These are phyloP conservation scores for Thraustochytrium striatum DNA, from an alignment of 352 stramenopile species.

Conservation along the genomic window DNA sequence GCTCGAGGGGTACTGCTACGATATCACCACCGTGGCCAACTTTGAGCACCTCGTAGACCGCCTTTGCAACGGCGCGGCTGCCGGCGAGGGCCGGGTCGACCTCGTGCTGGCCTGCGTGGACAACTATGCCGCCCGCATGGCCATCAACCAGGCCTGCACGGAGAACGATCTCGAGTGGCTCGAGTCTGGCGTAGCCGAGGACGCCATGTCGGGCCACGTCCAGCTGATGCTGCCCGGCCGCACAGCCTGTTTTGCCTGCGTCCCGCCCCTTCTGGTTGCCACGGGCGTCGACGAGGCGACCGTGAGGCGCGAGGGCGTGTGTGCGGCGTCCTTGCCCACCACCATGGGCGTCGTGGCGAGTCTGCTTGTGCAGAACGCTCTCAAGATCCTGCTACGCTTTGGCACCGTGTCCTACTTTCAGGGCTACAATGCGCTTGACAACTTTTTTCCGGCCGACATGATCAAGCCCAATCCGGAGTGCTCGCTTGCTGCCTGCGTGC, in stretches of 20 bases:
- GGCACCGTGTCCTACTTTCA: constrained; percentile 78
- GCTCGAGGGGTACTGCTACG: constrained; percentile 75
- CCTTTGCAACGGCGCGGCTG: constrained; percentile 66
- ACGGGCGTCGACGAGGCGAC: constrained; percentile 75
- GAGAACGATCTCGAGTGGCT: constrained; percentile 78
- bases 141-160: constrained; percentile 78
- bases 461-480: constrained; percentile 77
- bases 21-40: constrained; percentile 75
- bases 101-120: constrained; percentile 80
- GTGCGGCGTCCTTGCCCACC: constrained; percentile 74
- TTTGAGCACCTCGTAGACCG: constrained; percentile 75
- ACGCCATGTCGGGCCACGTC: constrained; percentile 79
- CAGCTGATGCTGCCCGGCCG: constrained; percentile 73
- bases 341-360: constrained; percentile 79
- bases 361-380: constrained; percentile 75
- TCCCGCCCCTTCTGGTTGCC: constrained; percentile 75
- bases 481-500: constrained; percentile 67
- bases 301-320: constrained; percentile 78
- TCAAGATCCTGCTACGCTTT: constrained; percentile 77
- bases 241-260: constrained; percentile 79
- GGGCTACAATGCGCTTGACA: constrained; percentile 75
- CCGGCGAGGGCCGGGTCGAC: constrained; percentile 62
- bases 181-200: constrained; percentile 81
- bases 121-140: constrained; percentile 77
- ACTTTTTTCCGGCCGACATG: constrained; percentile 74